Percentiles rank a stretch among this genome's conserved stretches.
These are phyloP conservation scores for Dunaliella primolecta DNA, from an alignment of 139 green algal species.

Conservation along the genomic window DNA sequence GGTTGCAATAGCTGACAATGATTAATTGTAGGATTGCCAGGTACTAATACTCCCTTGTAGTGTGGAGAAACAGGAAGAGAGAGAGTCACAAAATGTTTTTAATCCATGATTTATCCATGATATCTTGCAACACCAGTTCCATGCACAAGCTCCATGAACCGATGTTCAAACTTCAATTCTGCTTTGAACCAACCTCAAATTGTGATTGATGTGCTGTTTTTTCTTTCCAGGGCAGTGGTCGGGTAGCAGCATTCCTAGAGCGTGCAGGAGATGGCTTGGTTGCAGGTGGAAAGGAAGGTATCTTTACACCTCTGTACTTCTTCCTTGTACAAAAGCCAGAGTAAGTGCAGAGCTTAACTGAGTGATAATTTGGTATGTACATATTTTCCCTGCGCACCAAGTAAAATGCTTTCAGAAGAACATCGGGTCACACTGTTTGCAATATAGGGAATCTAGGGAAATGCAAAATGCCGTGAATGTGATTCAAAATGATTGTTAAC, in stretches of 20 bases:
- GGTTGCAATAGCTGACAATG: too few species aligned
- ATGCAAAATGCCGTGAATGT: too few species aligned
- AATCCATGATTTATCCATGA: background rate
- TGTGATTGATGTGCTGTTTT: background rate
- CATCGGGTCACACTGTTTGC: too few species aligned
- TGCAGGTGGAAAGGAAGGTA: background rate
- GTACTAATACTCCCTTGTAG: background rate
- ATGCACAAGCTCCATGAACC: background rate
- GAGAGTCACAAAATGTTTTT: too few species aligned
- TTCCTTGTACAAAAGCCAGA: background rate
- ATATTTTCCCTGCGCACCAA: too few species aligned
- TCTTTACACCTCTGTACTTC: background rate
- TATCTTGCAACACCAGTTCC: background rate
- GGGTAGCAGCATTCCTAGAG: slow-evolving; percentile 12
- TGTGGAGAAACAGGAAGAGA: background rate
- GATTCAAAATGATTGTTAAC: too few species aligned
- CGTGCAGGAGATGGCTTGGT: background rate
- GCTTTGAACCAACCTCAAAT: background rate
- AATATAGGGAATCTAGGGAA: too few species aligned
- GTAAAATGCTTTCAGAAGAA: too few species aligned
- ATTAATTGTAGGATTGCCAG: too few species aligned
- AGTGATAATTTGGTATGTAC: background rate
- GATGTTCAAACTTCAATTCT: background rate
- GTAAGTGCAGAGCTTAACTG: background rate
- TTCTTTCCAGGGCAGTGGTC: background rate